These are phyloP conservation scores for Nakazawaea peltata DNA, from an alignment of 805 yeast genomes.

Conservation along the genomic window DNA sequence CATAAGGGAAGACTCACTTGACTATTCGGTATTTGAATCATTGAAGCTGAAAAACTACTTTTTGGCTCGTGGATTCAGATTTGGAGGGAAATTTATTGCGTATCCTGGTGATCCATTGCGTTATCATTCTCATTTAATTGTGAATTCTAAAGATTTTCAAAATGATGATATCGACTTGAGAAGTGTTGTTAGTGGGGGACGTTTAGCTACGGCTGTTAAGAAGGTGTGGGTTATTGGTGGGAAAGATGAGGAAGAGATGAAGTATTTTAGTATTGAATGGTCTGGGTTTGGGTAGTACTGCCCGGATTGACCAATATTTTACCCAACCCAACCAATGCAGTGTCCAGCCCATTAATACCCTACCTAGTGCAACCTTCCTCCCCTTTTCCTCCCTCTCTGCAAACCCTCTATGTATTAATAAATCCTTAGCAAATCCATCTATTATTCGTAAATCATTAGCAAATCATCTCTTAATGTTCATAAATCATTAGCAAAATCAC, in stretches of 20 bases:
- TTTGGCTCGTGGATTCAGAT: constrained; percentile 78
- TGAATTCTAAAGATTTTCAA: constrained; percentile 36
- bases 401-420: too few species aligned
- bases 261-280: constrained; percentile 82
- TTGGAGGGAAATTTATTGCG: constrained; percentile 83
- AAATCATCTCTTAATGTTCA: too few species aligned
- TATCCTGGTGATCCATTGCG: constrained; percentile 94
- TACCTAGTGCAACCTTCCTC: too few species aligned
- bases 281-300: constrained; percentile 92
- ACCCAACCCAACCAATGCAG: too few species aligned
- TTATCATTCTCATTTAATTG: constrained; percentile 81
- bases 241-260: constrained; percentile 21
- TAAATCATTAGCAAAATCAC: not conserved
- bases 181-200: constrained; percentile 73
- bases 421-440: too few species aligned
- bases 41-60: constrained; percentile 40
- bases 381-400: too few species aligned
- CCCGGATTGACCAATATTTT: not conserved
- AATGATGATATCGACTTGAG: constrained; percentile 47
- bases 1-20: constrained; percentile 1
- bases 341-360: too few species aligned
- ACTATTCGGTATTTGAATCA: constrained; percentile 27
- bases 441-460: too few species aligned
- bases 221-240: constrained; percentile 66
- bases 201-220: constrained; percentile 89